Evolutionary conservation across 306 rosid genomes (phyloP), one percentile per base, ranked within the genome.

Genomic region (Canavalia ensiformis): DNA sequence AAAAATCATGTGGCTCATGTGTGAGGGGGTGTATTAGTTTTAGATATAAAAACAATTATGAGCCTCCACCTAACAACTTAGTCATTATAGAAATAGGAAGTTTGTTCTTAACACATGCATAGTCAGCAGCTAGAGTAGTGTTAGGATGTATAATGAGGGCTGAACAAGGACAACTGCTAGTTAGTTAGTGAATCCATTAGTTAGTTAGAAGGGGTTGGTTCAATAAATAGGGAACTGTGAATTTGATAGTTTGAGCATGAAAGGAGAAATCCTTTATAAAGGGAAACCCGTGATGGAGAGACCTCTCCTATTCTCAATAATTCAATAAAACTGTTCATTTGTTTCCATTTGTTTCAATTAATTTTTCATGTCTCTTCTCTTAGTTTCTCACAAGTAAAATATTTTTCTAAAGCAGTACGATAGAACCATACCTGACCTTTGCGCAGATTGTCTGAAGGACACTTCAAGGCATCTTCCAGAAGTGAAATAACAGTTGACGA

Each of bases 371-470:
- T 66, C 35, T 66, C 7, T 66, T 18, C 67, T 60, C 52, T 25
- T 25, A 4, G 34, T 42, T 67, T 11, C 41, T 68, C 45, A 46
- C 41, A 45, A 75, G 33, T 8, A 46, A 70, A 70, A 60, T 62
- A 62, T 8, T 46, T 63, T 65, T 49, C 60, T 8, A 46, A n/a
- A 76, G 58, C 6, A 50, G 31, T 60, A 79, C 30, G 79, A 55
- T 62, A 84, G 79, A 52, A 75, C 78, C 92, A 81, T 88, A 94
- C 98, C 97, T 94, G 98, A 82, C 98, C 98, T 87, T 94, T 94
- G 79, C 98, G 98, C 84, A 94, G 84, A 88, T 94, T 88, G 82
- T 94, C 98, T 2, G 98, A 94, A 62, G 97, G 98, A 86, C 98
- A 94, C 87, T 89, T 94, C 84, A 94, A 83, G 54, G 98, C 97